Conservation (phyloP, 192 early-diverging fungal genomes). For the Entophlyctis luteolus region DNA sequence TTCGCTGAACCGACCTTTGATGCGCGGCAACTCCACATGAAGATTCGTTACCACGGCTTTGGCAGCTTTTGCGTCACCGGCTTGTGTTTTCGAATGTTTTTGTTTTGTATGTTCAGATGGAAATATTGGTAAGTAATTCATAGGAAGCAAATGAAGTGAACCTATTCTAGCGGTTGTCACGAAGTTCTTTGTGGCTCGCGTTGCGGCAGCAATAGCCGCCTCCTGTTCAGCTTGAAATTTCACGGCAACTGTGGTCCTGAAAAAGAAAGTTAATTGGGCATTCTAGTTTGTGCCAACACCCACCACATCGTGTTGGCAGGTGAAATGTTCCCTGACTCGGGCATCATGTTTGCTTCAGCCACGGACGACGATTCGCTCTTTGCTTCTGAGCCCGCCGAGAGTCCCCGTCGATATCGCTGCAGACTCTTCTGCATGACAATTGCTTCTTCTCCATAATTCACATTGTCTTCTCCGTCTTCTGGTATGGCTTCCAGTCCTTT, state of each 20-base stretch:
- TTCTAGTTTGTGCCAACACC: not conserved
- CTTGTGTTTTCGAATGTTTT: not conserved
- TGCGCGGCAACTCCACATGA: not conserved
- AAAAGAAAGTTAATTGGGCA: not conserved
- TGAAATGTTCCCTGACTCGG: slow-evolving; percentile 22
- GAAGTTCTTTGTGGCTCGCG: slow-evolving; percentile 15
- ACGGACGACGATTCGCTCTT: not conserved
- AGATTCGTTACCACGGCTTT: not conserved
- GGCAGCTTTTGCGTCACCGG: slow-evolving; percentile 5
- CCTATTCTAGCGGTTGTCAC: slow-evolving; percentile 16
- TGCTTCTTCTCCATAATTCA: not conserved
- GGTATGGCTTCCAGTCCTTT: not conserved
- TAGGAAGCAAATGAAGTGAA: not conserved
- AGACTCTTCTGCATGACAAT: not conserved
- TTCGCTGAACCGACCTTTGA: slow-evolving; percentile 1
- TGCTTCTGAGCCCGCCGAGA: not conserved
- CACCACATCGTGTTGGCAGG: slow-evolving; percentile 29
- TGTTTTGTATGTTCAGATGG: not conserved
- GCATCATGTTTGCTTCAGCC: slow-evolving; percentile 5
- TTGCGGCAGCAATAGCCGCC: slow-evolving; percentile 12
- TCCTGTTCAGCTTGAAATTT: slow-evolving; percentile 9
- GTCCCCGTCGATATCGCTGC: not conserved
- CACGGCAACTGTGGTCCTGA: slow-evolving; percentile 11
- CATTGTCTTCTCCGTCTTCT: not conserved
- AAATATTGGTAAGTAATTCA: not conserved